These are phyloP conservation scores for Microsporum canis DNA, from an alignment of 2,329 filamentous ascomycete genomes.

Conservation along the genomic window DNA sequence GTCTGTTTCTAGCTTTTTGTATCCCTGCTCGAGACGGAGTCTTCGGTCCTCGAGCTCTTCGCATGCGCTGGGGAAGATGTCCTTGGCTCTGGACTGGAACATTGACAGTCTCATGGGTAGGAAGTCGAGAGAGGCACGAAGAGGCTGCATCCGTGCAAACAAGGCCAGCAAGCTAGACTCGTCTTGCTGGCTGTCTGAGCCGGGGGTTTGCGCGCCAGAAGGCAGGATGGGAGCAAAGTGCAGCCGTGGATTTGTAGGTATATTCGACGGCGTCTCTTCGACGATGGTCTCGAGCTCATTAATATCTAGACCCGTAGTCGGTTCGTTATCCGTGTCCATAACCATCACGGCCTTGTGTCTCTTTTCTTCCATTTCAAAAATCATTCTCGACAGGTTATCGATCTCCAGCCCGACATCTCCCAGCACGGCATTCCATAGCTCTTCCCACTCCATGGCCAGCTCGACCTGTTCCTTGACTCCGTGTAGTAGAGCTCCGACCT, in stretches of 20 bases:
- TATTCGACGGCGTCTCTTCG: constrained; percentile 61
- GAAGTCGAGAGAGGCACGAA: constrained; percentile 88
- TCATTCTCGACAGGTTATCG: constrained; percentile 63
- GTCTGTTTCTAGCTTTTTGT: constrained; percentile 78
- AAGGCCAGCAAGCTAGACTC: constrained; percentile 80
- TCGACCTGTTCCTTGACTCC: constrained; percentile 83
- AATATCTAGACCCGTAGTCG: constrained; percentile 54
- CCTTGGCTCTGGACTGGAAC: constrained; percentile 67
- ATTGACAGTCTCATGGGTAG: constrained; percentile 85
- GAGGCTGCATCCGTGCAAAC: constrained; percentile 89
- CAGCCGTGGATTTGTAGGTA: constrained; percentile 51
- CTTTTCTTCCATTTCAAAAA: constrained; percentile 97
- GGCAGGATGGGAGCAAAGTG: constrained; percentile 55
- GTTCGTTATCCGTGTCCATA: constrained; percentile 49
- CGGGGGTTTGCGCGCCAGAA: constrained; percentile 30
- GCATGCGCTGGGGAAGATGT: constrained; percentile 78
- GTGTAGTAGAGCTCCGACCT: constrained; percentile 65
- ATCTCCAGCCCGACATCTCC: constrained; percentile 88
- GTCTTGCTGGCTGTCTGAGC: constrained; percentile 48
- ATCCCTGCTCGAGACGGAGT: constrained; percentile 65
- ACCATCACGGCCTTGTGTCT: constrained; percentile 63
- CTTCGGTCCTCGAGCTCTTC: constrained; percentile 72
- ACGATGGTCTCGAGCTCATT: constrained; percentile 87
- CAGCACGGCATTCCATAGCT: constrained; percentile 86
- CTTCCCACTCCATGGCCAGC: constrained; percentile 97